Evolutionary conservation across 257 asterid species (phyloP).

Genomic region (Scutellaria minor): DNA sequence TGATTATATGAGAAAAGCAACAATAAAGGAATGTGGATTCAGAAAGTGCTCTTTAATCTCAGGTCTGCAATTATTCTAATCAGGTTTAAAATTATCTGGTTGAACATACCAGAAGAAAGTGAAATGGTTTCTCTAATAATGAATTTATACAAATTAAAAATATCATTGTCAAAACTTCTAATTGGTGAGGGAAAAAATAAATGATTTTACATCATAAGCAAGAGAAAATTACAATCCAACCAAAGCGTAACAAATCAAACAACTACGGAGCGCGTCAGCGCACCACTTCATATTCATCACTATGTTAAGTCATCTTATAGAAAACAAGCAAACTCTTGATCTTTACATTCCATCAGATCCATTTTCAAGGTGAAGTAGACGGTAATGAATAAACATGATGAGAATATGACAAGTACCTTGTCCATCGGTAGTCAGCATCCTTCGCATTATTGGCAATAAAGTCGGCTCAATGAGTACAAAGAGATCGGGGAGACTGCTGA

Average conservation of each 20-base stretch:
- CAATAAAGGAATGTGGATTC: not conserved
- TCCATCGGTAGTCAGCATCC: conserved; percentile 97
- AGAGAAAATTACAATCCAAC: not conserved
- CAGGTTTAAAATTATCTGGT: not conserved
- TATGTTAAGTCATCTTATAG: not conserved
- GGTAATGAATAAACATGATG: not conserved
- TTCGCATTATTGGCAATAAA: conserved; percentile 89
- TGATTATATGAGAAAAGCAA: not conserved
- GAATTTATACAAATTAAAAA: not conserved
- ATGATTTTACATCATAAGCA: not conserved
- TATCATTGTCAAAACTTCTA: conserved; percentile 11
- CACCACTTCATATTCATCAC: not conserved
- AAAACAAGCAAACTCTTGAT: not conserved
- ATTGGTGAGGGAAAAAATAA: not conserved
- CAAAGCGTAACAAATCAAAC: not conserved
- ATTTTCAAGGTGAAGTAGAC: conserved; percentile 9
- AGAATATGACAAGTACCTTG: conserved; percentile 62
- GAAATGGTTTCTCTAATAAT: not conserved
- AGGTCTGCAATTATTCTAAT: not conserved
- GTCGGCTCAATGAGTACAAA: conserved; percentile 88
- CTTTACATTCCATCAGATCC: not conserved
- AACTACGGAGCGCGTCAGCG: not conserved
- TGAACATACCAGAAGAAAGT: not conserved
- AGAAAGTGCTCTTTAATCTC: not conserved
- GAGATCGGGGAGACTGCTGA: conserved; percentile 89